phyloP scores from a whole-genome alignment of 2,329 filamentous ascomycete genomes.

The Gremmenia infestans region DNA sequence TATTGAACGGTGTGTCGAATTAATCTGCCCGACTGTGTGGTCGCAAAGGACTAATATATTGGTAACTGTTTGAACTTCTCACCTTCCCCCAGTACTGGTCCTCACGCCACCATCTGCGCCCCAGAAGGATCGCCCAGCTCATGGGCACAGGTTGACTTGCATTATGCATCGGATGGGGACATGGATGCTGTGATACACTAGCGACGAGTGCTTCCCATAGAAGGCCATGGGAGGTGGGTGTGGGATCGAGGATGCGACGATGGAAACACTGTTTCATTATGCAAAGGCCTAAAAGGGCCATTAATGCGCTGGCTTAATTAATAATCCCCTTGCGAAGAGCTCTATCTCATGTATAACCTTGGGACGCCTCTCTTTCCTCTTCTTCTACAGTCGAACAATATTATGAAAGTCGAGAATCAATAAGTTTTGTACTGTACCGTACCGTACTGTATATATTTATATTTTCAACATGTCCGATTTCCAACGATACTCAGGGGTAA shows the following conservation, averaged over 20 bases:
- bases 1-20: not conserved
- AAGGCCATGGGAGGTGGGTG: conserved; percentile 4
- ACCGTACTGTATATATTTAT: not conserved
- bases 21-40: too few relatives aligned
- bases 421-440: too few relatives aligned
- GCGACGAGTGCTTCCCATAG: not conserved
- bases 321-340: conserved; percentile 1
- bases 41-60: too few relatives aligned
- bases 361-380: not conserved
- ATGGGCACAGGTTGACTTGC: conserved; percentile 1
- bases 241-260: conserved; percentile 12
- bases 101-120: not conserved
- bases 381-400: not conserved
- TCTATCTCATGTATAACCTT: conserved; percentile 8
- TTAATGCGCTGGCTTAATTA: conserved; percentile 3
- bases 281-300: conserved; percentile 5
- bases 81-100: not conserved
- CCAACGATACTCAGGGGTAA: not conserved
- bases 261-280: conserved; percentile 19
- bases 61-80: too few relatives aligned
- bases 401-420: not conserved
- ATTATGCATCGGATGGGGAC: conserved; percentile 1
- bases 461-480: too few relatives aligned
- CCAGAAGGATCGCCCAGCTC: conserved; percentile 9
- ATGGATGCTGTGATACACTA: not conserved